Percentiles rank a stretch among this genome's conserved stretches.
phyloP scores from a whole-genome alignment of 2,329 filamentous ascomycete species.

The Aspergillus ochraceoroseus region DNA sequence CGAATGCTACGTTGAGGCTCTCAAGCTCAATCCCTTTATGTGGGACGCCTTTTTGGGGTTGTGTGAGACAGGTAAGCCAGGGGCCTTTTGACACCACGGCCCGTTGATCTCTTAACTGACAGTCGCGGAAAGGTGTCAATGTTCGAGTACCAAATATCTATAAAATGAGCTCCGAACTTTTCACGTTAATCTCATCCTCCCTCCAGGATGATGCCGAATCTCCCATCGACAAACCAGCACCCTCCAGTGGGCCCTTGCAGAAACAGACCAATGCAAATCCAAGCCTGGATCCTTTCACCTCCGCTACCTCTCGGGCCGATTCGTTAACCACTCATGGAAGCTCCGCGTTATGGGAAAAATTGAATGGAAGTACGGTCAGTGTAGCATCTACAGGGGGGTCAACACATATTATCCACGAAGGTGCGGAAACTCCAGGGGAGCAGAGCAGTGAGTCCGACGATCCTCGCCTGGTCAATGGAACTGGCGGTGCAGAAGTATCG shows the following conservation, averaged over 20 bases:
- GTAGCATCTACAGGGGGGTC: conserved; percentile 33
- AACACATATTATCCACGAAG: conserved; percentile 45
- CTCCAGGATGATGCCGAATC: conserved; percentile 30
- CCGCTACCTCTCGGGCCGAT: conserved; percentile 33
- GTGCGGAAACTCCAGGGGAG: conserved; percentile 60
- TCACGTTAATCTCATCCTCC: conserved; percentile 45
- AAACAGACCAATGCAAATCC: conserved; percentile 36
- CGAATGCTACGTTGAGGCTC: conserved; percentile 77
- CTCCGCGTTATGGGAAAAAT: conserved; percentile 47
- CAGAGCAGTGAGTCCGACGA: conserved; percentile 44
- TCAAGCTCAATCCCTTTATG: conserved; percentile 91
- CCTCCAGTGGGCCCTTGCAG: conserved; percentile 35
- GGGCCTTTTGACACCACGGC: not conserved
- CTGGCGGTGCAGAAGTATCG: conserved; percentile 28
- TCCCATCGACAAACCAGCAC: conserved; percentile 30
- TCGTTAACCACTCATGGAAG: conserved; percentile 34
- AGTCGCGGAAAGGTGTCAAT: conserved; percentile 59
- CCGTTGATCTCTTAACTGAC: conserved; percentile 7
- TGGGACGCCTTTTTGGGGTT: conserved; percentile 93
- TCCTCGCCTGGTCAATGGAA: conserved; percentile 33
- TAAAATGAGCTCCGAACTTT: conserved; percentile 63
- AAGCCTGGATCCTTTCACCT: conserved; percentile 44
- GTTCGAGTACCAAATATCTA: conserved; percentile 84
- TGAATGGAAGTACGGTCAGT: conserved; percentile 46
- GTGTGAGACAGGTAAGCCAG: conserved; percentile 63